Evolutionary conservation across 352 stramenopile genomes (phyloP).

Genomic region (Pythium monospermum): DNA sequence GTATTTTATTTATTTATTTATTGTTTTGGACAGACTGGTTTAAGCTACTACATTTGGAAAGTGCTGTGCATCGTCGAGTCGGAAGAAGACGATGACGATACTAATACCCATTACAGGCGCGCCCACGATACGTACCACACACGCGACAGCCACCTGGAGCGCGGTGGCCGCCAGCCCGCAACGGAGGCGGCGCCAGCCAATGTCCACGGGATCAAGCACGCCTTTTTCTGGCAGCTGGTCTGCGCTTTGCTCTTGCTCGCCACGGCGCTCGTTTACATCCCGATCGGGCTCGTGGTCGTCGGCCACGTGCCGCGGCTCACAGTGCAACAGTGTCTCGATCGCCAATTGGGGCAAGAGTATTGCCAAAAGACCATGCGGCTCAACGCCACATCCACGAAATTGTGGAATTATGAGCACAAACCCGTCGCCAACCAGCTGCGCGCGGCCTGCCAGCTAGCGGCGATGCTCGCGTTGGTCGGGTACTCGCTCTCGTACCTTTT

Average conservation of each 20-base stretch:
- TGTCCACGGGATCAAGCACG: conserved; percentile 18
- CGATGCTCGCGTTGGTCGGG: conserved; percentile 46
- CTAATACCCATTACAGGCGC: too few relatives aligned
- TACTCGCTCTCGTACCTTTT: conserved; percentile 55
- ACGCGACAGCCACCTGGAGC: conserved; percentile 8
- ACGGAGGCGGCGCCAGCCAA: conserved; percentile 15
- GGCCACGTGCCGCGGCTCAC: conserved; percentile 20
- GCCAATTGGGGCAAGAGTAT: conserved; percentile 18
- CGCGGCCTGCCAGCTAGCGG: conserved; percentile 37
- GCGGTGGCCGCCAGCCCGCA: neutral
- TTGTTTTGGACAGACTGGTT: conserved; percentile 21
- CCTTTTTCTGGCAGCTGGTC: conserved; percentile 27
- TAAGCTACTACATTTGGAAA: conserved; percentile 31
- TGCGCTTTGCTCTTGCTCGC: conserved; percentile 20
- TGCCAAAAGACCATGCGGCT: conserved; percentile 21
- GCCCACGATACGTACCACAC: conserved; percentile 3
- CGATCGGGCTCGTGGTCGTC: conserved; percentile 22
- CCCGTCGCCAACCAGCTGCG: conserved; percentile 42
- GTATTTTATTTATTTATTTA: neutral
- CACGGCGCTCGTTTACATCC: conserved; percentile 27
- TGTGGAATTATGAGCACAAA: conserved; percentile 33
- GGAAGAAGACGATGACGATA: neutral
- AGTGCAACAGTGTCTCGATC: conserved; percentile 22
- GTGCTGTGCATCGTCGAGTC: conserved; percentile 7
- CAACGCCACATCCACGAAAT: conserved; percentile 18